Evolutionary conservation across 768 basidiomycete genomes (phyloP).

Genomic region (Rossbeevera mucosa): DNA sequence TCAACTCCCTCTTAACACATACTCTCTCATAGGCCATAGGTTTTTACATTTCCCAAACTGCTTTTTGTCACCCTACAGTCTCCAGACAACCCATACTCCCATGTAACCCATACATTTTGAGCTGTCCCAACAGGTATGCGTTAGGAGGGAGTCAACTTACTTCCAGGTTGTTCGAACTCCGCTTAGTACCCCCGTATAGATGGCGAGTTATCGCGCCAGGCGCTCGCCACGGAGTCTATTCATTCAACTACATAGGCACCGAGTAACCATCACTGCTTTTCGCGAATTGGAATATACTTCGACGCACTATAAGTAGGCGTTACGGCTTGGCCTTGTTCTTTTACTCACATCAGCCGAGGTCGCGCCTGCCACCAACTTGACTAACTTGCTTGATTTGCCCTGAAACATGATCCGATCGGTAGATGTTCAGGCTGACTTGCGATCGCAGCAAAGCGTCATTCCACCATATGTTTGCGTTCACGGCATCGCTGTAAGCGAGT

Average conservation of each 20-base stretch:
- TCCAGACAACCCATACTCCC: no score
- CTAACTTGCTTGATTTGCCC: background rate
- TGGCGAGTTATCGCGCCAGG: background rate
- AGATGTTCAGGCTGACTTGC: no score
- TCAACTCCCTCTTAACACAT: no score
- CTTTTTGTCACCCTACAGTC: no score
- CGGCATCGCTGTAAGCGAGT: background rate
- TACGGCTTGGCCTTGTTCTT: conserved; percentile 4
- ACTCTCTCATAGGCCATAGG: no score
- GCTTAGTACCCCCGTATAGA: background rate
- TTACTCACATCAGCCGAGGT: conserved; percentile 5
- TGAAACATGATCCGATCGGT: conserved; percentile 5
- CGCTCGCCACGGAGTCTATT: background rate
- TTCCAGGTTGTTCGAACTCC: background rate
- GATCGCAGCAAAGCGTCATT: conserved; percentile 7
- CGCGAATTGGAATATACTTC: background rate
- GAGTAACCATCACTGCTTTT: background rate
- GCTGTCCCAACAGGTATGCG: no score
- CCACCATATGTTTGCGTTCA: background rate
- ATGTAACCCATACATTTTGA: no score
- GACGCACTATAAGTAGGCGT: background rate
- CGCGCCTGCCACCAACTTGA: background rate
- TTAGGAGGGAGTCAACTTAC: no score
- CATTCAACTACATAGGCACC: background rate
- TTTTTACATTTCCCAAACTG: no score